These are phyloP conservation scores for Bacidia gigantensis DNA, from an alignment of 495 filamentous ascomycete genomes.

Conservation along the genomic window DNA sequence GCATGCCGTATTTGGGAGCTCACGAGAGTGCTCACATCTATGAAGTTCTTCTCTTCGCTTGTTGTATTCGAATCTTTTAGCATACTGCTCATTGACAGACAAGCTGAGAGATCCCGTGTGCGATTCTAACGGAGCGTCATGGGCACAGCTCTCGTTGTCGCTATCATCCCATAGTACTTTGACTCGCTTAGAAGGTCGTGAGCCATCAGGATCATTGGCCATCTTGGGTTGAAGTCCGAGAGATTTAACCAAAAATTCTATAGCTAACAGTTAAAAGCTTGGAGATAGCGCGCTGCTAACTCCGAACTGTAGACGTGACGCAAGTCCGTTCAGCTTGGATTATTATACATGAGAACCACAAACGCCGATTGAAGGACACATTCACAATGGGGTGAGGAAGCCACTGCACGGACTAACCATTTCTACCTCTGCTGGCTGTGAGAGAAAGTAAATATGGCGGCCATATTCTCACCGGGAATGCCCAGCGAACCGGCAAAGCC, in stretches of 20 bases:
- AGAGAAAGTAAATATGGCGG: background rate
- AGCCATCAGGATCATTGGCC: too few relatives aligned
- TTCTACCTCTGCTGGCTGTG: background rate
- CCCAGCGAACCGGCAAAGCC: conserved; percentile 35
- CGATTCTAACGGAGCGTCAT: too few relatives aligned
- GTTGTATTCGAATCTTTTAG: conserved; percentile 83
- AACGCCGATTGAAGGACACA: too few relatives aligned
- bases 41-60: conserved; percentile 86
- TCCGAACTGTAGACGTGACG: too few relatives aligned
- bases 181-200: conserved; percentile 29
- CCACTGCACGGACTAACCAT: background rate
- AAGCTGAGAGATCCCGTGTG: background rate
- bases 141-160: background rate
- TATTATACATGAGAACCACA: too few relatives aligned
- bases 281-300: too few relatives aligned
- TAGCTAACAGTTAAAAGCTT: too few relatives aligned
- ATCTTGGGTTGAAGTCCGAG: too few relatives aligned
- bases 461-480: background rate
- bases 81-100: conserved; percentile 74
- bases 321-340: too few relatives aligned
- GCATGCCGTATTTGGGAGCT: background rate
- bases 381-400: too few relatives aligned
- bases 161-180: conserved; percentile 17
- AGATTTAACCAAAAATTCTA: too few relatives aligned
- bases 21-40: conserved; percentile 44